Evolutionary conservation across 805 yeast species (phyloP), one percentile per base, ranked within the genome.

Genomic region (Zygoascus biomembranicola): DNA sequence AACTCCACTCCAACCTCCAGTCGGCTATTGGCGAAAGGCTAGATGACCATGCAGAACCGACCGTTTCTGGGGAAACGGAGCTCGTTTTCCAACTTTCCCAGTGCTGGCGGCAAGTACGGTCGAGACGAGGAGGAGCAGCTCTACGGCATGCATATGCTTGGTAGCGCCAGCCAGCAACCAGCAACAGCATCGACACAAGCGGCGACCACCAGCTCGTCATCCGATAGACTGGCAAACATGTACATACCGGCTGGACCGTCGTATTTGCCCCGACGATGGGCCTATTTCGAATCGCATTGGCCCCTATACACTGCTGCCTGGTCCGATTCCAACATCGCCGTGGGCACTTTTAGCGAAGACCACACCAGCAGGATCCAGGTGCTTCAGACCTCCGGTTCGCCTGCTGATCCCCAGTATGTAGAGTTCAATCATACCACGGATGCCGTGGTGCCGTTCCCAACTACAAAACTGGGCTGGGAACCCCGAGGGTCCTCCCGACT

Each of bases 331-430:
- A 58, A 56, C 47, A 68, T 87, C 8, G 94, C 88, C 0, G 65
- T 85, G n/a, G 76, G 84, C n/a, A 78, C 96, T 0, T 88, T 82
- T 65, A 78, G 86, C 55, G 97, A 90, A 66, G 95, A 88, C 50
- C 72, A 81, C 28, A 72, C 75, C 43, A 90, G 90, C 68, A 79
- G 16, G 44, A 42, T 42, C 20, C 44, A 42, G 16, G 13, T 42
- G 3, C 44, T 42, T 13, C 20, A 42, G 13, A 18, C 44, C 13
- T 8, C 44, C 13, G 10, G 5, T 9, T 42, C 44, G 28, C 19
- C 37, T 14, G 9, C 14, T 43, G 31, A 18, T 13, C 44, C 20
- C 13, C 44, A 14, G 28, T 51, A 8, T 35, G 8, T 56, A 19
- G 76, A 78, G 37, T 76, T 82, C 55, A 68, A 67, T 32, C 71